Evolutionary conservation across 805 yeast species (phyloP).

Genomic region (Starmera caribaea): DNA sequence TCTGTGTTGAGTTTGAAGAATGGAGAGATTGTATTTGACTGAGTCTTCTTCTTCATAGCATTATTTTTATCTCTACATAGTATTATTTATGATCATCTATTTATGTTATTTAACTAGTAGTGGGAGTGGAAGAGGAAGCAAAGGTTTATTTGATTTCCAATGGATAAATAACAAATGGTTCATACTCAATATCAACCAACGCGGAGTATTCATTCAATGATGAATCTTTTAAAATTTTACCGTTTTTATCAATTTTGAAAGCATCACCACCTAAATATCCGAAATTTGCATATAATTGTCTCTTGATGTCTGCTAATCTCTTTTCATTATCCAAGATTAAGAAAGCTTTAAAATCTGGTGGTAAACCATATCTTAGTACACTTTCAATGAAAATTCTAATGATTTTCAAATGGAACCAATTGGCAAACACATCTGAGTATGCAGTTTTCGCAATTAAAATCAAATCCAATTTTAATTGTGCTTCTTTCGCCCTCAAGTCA

Average conservation of each 20-base stretch:
- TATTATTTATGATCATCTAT: neutral
- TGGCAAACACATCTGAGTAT: slow-evolving; percentile 73
- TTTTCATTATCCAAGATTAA: slow-evolving; percentile 25
- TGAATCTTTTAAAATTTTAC: slow-evolving; percentile 51
- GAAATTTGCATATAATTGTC: slow-evolving; percentile 61
- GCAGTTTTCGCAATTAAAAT: slow-evolving; percentile 81
- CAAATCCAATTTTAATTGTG: slow-evolving; percentile 63
- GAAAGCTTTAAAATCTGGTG: slow-evolving; percentile 72
- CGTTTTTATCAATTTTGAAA: slow-evolving; percentile 56
- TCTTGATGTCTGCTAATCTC: slow-evolving; percentile 47
- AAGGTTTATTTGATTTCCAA: slow-evolving; percentile 27
- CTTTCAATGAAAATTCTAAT: slow-evolving; percentile 86
- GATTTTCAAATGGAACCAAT: slow-evolving; percentile 87
- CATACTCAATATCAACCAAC: slow-evolving; percentile 88
- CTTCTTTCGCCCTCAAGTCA: slow-evolving; percentile 65
- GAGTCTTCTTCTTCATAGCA: too few relatives aligned
- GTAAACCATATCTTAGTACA: slow-evolving; percentile 92
- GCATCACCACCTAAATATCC: slow-evolving; percentile 93
- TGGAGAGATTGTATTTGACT: slow-evolving; percentile 57
- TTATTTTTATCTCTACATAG: too few relatives aligned
- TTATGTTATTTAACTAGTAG: neutral
- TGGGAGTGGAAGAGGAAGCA: neutral
- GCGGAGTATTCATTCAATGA: slow-evolving; percentile 82
- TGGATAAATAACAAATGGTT: slow-evolving; percentile 86
- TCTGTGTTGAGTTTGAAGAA: slow-evolving; percentile 61